Evolutionary conservation across 495 filamentous ascomycete species (phyloP), one percentile per base, ranked within the genome.

Genomic region (Schizothecium vesticola): DNA sequence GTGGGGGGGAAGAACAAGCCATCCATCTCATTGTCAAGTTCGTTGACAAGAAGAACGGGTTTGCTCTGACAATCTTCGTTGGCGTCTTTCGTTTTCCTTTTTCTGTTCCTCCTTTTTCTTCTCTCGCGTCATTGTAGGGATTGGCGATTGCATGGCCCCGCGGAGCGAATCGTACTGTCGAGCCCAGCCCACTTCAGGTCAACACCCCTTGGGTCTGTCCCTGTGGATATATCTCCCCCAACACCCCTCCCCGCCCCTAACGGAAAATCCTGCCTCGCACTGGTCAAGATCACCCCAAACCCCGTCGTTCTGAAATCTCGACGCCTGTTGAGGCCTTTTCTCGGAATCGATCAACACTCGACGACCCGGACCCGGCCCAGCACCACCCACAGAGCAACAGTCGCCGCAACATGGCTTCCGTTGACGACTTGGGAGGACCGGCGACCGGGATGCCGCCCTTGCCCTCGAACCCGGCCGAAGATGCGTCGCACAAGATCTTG

Each of bases 401-500:
- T n/a, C 19, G 43, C 43, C 43, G 19, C 43, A 51, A 3, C 43
- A 51, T 51, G 36, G 4, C 36, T 19, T 4, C 12, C 33, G 13
- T 19, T 1, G 31, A 36, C 11, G 31, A 36, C 10, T 12, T 36
- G 10, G 31, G 10, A 13, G 31, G 31, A 36, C 11, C 11, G 1
- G 10, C 31, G 31, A 7, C 36, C 43, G 43, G 43, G 16, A 51
- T 51, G 43, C 43, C 43, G 19, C 43, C 43, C 5, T 2, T 61
- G 16, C 23, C 43, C 24, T 66, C 71, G 26, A 70, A 63, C 59
- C 77, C 76, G 10, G 74, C 79, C 61, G 75, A 77, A 28, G 71
- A 80, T 67, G 76, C 79, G 61, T 82, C 82, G 0, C 79, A 78
- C 1, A 70, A 72, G 60, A 81, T 85, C 56, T 63, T 83, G n/a